phyloP scores from a whole-genome alignment of 495 filamentous ascomycete genomes.

The Xylaria sp. region DNA sequence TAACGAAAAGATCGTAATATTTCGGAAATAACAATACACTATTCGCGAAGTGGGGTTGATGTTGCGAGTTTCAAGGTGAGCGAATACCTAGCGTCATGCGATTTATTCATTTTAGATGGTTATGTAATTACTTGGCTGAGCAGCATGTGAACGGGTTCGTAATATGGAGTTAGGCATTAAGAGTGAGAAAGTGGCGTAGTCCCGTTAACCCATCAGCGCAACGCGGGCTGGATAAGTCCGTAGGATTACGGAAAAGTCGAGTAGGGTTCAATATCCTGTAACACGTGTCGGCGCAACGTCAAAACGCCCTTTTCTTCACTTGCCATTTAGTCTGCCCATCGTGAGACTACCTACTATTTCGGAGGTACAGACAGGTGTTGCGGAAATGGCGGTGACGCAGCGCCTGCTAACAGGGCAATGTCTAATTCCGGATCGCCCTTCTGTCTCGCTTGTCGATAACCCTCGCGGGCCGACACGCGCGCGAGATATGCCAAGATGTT shows the following conservation, averaged over 20 bases:
- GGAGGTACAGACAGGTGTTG: neutral
- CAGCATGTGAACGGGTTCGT: neutral
- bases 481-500: constrained; percentile 56
- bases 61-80: neutral
- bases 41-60: neutral
- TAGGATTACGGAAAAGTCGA: neutral
- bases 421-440: constrained; percentile 55
- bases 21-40: neutral
- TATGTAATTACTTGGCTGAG: neutral
- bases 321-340: neutral
- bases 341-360: neutral
- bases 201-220: neutral
- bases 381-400: constrained; percentile 27
- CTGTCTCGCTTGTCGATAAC: constrained; percentile 51
- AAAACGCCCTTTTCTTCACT: neutral
- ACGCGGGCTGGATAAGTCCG: neutral
- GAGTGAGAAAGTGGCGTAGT: neutral
- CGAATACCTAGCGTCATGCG: neutral
- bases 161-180: neutral
- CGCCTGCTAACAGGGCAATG: constrained; percentile 28
- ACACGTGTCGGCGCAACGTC: neutral
- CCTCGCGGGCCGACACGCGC: constrained; percentile 48
- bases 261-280: neutral
- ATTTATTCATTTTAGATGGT: neutral
- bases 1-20: neutral